Conservation (phyloP, 768 basidiomycete genomes). For the Rhodotorula sphaerocarpa region DNA sequence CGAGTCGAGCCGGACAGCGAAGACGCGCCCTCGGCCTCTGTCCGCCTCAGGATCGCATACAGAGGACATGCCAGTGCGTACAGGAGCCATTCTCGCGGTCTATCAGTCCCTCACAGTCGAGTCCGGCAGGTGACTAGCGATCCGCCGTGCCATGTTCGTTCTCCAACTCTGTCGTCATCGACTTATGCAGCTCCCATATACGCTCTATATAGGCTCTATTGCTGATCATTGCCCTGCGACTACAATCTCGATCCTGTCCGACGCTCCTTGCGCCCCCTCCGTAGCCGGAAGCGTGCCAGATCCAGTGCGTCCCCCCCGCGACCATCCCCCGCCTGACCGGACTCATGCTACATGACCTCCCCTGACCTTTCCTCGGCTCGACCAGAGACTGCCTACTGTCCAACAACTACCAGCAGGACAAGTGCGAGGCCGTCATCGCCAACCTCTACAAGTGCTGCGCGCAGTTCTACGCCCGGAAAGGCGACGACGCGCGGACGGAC, state of each 20-base stretch:
- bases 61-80: too few species aligned
- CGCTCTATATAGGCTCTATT: too few species aligned
- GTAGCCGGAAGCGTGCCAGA: slow-evolving; percentile 31
- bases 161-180: background rate
- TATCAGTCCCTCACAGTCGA: too few species aligned
- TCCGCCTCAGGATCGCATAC: too few species aligned
- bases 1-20: too few species aligned
- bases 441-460: slow-evolving; percentile 19
- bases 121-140: background rate
- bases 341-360: too few species aligned
- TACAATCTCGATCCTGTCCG: background rate
- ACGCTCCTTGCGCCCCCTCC: too few species aligned
- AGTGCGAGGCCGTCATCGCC: slow-evolving; percentile 2
- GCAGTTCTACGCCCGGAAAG: slow-evolving; percentile 4
- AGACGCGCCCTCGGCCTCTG: too few species aligned
- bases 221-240: too few species aligned
- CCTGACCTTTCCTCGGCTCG: background rate
- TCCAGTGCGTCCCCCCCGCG: slow-evolving; percentile 20
- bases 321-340: too few species aligned
- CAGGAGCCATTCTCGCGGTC: too few species aligned
- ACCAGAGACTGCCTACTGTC: slow-evolving; percentile 22
- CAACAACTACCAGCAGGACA: slow-evolving; percentile 15
- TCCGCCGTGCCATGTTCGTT: background rate
- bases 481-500: background rate
- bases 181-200: too few species aligned